Evolutionary conservation across 2,329 filamentous ascomycete species (phyloP), one percentile per base, ranked within the genome.

Genomic region (Aspergillus sp.): DNA sequence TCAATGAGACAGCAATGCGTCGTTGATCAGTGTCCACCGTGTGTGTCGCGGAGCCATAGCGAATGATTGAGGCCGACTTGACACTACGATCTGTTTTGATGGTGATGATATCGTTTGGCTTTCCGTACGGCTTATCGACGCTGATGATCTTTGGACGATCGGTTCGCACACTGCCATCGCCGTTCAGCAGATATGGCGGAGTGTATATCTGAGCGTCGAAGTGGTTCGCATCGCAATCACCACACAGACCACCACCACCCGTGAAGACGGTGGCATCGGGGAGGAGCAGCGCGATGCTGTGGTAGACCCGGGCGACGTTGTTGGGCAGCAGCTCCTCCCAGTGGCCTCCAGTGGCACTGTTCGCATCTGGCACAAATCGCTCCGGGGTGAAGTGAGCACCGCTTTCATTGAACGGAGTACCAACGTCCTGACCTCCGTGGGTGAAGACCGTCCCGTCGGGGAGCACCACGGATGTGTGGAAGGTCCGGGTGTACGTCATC

Each of bases 1-100:
- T 17, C 11, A 43, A 19, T 6, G 20, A 6, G 19, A 82, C 64
- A 10, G 78, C 71, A 45, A 85, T 70, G 6, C 81, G 75, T n/a
- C 82, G 67, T 68, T 84, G 81, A 62, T 85, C 83, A 0, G 77
- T 84, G 58, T 85, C 81, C 45, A 84, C 74, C 1, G 79, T 76
- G 63, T 84, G 81, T 1, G 82, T 85, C 3, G 71, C 69, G 3
- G 72, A 75, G 1, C 80, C 76, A 43, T 76, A 73, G 5, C 82
- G 72, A 23, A 85, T 64, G 13, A 84, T 62, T 0, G 75, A 71
- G 36, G 62, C 68, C 13, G 60, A 57, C 1, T 38, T 17, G 5
- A 60, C 55, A n/a, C 54, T 53, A 20, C 14, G 11, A 13, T 48
- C 25, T 1, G 55, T 49, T 21, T 34, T 2, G 36, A 55, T 49